Conservation (phyloP, 2,329 filamentous ascomycete genomes). For the Trichoderma citrinoviride region DNA sequence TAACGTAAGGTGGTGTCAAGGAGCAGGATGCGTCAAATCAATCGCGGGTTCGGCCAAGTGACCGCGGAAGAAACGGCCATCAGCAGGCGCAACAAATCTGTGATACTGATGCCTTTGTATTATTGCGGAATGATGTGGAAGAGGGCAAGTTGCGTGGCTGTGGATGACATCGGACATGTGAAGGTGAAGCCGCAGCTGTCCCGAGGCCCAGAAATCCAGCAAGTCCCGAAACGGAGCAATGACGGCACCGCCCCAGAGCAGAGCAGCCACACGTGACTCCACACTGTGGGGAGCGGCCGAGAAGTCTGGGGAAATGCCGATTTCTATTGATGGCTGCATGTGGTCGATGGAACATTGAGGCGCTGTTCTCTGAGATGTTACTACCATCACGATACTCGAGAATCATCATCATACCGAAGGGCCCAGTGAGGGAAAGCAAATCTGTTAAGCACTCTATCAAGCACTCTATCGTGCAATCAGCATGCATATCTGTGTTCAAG, state of each 20-base stretch:
- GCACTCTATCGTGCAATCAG: background rate
- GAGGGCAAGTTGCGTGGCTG: background rate
- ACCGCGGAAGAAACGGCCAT: background rate
- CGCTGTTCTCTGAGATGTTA: too few relatives aligned
- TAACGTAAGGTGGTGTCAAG: background rate
- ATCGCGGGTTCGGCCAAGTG: background rate
- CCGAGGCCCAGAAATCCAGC: constrained; percentile 13
- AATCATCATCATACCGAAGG: too few relatives aligned
- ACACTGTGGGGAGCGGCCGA: background rate
- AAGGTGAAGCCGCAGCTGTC: constrained; percentile 16
- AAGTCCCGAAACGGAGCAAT: constrained; percentile 9
- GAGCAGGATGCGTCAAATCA: constrained; percentile 2
- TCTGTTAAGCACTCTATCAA: background rate
- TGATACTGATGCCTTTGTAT: background rate
- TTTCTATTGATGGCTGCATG: background rate
- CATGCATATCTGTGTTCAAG: too few relatives aligned
- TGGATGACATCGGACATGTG: constrained; percentile 10
- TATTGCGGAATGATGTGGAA: background rate
- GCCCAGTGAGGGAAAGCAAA: too few relatives aligned
- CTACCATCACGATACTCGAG: too few relatives aligned
- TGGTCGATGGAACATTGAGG: background rate
- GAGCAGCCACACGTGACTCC: constrained; percentile 16
- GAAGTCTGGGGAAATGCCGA: constrained; percentile 4
- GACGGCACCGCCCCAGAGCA: constrained; percentile 15
- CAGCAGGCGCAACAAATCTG: background rate